Evolutionary conservation across 768 basidiomycete genomes (phyloP), one percentile per base, ranked within the genome.

Genomic region (Amyloporia xantha): DNA sequence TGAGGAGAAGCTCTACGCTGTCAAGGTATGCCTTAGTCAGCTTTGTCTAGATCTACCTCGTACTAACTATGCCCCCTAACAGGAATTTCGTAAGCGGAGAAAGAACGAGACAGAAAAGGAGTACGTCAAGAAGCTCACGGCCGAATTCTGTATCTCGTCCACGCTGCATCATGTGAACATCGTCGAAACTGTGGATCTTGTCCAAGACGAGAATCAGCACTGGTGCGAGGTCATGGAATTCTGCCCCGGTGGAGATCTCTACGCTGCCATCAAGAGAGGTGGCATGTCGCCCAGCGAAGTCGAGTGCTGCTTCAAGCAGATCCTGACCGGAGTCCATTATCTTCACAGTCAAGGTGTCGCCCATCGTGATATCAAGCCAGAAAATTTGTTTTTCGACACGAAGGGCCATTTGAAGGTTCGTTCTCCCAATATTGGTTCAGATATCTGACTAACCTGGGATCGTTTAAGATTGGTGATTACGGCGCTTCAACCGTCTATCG

Each of bases 211-310:
- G 69, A 79, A 72, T 54, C 84, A 91, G 54, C 84, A 92, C 62
- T 99, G 95, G 95, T 99, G 95, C 63, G 96, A 98, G 66, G 95
- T 99, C 40, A 98, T 99, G 95, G 96, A 98, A 67, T 99, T 92
- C 64, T 99, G 95, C 62, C 93, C 93, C 3, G 96, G 96, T 38
- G 95, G 95, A 2, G 95, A 99, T 70, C 75, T 99, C 28, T 99
- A 99, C 64, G 94, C 94, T 23, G 95, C 93, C 30, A 99, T 99
- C 71, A 97, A 97, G 81, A 93, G 91, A 67, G 95, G 95, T 50
- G 79, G 77, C 55, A 93, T 96, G 90, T 83, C 83, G 28, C 81
- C 86, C 3, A 83, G 82, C 66, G 91, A 95, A 68, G 91, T 95
- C 54, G 95, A 97, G 66, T 95, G 91, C 68, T 95, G 90, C 69